Base-by-base conservation (phyloP, 164 flowering plant genomes). In the Magnolia changhungtana region DNA sequence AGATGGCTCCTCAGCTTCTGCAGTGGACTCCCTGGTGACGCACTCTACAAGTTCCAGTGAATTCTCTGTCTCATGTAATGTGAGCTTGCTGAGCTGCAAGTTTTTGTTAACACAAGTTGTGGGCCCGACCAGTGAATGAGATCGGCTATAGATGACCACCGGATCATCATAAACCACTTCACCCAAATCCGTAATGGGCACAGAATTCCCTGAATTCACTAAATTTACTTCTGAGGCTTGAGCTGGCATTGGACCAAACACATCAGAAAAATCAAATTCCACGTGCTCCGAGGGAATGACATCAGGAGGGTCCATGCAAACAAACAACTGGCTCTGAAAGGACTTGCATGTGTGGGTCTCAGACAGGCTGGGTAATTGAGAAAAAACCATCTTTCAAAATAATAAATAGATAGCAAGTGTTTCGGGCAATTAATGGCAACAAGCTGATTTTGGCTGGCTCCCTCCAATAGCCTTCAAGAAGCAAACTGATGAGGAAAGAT, bases 251-350 rank as follows among this genome's bases (percentile, higher is more conserved):
- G 97, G 92, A 74, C 98, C 98, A 86, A 93, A 93, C 23, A 93
- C 91, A 82, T 95, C 98, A 72, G 89, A 83, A 80, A 95, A 95
- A 78, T 93, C 98, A 50, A 95, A 83, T 75, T 95, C 98, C 63
- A 81, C 80, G 51, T 85, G 66, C 69, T 92, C 93, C 0, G 84
- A 51, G 19, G 78, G 72, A 31, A 67, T 24, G 13, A 31, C 24
- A 79, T 86, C 90, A 24, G 87, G 83, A 29, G 83, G 77, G 13
- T 71, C 79, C 69, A 75, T 31, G 59, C 89, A 85, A 69, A 86
- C 80, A 71, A 84, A 77, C 63, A 88, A 61, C 78, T 83, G 85
- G 67, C 69, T 80, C 49, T 29, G 82, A 49, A 85, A 51, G 55
- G 87, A 74, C 23, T 81, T 84, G 81, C 79, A 51, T 21, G 71